A percentile compares a stretch with the other conserved stretches of the same genome.
Evolutionary conservation across 2,329 filamentous ascomycete species (phyloP).

Genomic region (Fusarium tupiense): DNA sequence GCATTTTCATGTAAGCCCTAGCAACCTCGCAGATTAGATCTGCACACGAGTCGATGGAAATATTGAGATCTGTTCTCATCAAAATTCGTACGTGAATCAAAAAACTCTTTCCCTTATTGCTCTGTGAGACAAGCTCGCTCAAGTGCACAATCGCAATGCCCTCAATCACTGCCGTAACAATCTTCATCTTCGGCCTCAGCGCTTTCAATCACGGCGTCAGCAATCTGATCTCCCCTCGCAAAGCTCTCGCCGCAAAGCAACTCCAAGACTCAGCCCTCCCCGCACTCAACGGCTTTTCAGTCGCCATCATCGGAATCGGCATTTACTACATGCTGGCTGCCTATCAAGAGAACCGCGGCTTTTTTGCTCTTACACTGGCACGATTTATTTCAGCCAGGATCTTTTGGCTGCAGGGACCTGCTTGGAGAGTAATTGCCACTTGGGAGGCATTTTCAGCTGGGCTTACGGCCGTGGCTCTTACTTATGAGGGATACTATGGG

Average conservation of each 20-base stretch:
- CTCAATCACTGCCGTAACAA: background rate
- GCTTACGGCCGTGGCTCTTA: background rate
- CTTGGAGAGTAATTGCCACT: conserved; percentile 11
- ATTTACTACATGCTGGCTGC: conserved; percentile 20
- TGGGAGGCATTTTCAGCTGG: conserved; percentile 13
- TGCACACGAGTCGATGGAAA: background rate
- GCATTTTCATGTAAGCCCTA: background rate
- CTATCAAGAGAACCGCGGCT: conserved; percentile 6
- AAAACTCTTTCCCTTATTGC: accelerated
- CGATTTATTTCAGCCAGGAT: conserved; percentile 12
- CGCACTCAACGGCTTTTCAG: conserved; percentile 25
- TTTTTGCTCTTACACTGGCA: conserved; percentile 7
- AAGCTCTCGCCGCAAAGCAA: conserved; percentile 20
- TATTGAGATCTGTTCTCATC: background rate
- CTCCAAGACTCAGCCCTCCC: conserved; percentile 18
- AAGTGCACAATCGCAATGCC: background rate
- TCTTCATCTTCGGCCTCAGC: conserved; percentile 23
- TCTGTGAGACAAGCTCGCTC: no score
- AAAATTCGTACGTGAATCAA: background rate
- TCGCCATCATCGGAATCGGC: conserved; percentile 19
- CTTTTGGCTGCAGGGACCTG: conserved; percentile 14
- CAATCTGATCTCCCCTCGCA: conserved; percentile 20
- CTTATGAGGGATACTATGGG: background rate
- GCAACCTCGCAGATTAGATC: background rate
- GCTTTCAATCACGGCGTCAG: conserved; percentile 23